phyloP scores from a whole-genome alignment of 805 yeast genomes.

The Pichia californica region DNA sequence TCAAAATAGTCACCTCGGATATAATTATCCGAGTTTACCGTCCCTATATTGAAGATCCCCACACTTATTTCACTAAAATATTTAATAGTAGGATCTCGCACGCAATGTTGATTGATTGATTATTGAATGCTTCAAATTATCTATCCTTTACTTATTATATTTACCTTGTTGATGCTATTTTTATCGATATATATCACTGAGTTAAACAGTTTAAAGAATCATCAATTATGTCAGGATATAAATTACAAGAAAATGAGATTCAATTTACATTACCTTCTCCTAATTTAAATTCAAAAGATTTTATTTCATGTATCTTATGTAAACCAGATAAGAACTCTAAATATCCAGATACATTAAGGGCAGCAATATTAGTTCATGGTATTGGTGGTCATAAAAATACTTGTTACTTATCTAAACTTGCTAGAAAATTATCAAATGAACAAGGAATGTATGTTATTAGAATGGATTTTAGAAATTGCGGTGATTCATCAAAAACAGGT shows the following conservation, averaged over 20 bases:
- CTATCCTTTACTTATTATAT: too few relatives aligned
- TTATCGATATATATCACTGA: too few relatives aligned
- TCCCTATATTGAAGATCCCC: too few relatives aligned
- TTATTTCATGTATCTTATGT: constrained; percentile 18
- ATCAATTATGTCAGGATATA: constrained; percentile 12
- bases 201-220: too few relatives aligned
- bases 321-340: constrained; percentile 12
- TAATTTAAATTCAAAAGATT: constrained; percentile 6
- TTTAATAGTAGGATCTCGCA: too few relatives aligned
- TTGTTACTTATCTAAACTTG: constrained; percentile 61
- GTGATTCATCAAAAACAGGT: constrained; percentile 52
- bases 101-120: too few relatives aligned
- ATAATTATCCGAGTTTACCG: too few relatives aligned
- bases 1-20: too few relatives aligned
- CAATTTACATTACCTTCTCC: constrained; percentile 10
- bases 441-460: constrained; percentile 63
- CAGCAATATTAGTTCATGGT: constrained; percentile 71
- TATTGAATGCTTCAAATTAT: too few relatives aligned
- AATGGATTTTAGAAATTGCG: constrained; percentile 84
- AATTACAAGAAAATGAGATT: constrained; percentile 13
- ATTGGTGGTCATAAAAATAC: constrained; percentile 80
- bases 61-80: too few relatives aligned
- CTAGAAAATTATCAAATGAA: constrained; percentile 49
- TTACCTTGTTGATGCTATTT: too few relatives aligned
- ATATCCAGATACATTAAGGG: constrained; percentile 16